A percentile compares a stretch with the other conserved stretches of the same genome.
Conservation (phyloP, 345 rosid species). For the Dipteronia sinensis region DNA sequence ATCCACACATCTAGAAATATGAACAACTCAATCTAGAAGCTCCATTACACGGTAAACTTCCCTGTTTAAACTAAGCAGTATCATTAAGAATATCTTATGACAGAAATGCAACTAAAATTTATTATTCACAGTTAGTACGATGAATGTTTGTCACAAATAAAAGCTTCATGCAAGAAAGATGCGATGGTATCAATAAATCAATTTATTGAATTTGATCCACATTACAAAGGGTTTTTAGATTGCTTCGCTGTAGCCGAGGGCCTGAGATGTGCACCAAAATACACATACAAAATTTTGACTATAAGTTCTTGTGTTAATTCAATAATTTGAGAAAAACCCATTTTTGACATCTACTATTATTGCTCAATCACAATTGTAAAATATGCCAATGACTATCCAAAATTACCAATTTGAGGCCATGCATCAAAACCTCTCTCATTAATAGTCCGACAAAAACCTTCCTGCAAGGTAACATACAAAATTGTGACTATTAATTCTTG, state of each 20-base stretch:
- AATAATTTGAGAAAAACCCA: not conserved
- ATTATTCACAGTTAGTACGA: not conserved
- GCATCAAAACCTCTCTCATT: not conserved
- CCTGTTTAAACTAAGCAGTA: not conserved
- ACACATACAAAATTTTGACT: not conserved
- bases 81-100: not conserved
- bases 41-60: not conserved
- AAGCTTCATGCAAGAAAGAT: not conserved
- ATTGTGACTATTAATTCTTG: not conserved
- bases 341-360: not conserved
- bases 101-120: not conserved
- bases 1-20: not conserved
- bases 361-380: constrained; percentile 1
- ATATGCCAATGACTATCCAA: not conserved
- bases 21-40: not conserved
- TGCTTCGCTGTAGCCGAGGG: not conserved
- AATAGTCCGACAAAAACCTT: not conserved
- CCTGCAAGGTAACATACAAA: too few relatives aligned
- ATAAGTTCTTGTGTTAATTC: too few relatives aligned
- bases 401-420: not conserved
- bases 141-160: too few relatives aligned
- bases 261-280: not conserved
- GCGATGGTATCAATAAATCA: not conserved
- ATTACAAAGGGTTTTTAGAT: not conserved
- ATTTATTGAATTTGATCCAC: not conserved